phyloP scores from a whole-genome alignment of 768 basidiomycete genomes.

The Suillus occidentalis region DNA sequence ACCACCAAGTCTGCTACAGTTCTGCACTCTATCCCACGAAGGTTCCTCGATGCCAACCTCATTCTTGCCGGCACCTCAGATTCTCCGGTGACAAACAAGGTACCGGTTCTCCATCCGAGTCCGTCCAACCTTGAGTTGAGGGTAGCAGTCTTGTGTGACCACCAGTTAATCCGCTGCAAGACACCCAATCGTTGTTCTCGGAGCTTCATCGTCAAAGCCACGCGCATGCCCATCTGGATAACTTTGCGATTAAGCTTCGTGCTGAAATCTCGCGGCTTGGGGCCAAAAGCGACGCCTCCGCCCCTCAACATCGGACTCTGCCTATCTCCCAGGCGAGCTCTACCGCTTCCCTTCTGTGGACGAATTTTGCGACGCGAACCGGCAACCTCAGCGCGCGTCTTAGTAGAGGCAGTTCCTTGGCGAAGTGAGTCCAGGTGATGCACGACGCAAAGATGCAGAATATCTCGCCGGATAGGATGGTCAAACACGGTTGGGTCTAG shows the following conservation, averaged over 20 bases:
- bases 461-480: slow-evolving; percentile 86
- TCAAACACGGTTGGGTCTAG: slow-evolving; percentile 84
- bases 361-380: slow-evolving; percentile 89
- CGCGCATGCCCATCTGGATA: slow-evolving; percentile 88
- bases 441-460: slow-evolving; percentile 88
- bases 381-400: slow-evolving; percentile 86
- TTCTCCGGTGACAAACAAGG: slow-evolving; percentile 74
- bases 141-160: slow-evolving; percentile 66
- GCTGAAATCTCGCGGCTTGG: slow-evolving; percentile 88
- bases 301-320: slow-evolving; percentile 87
- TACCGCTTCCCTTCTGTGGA: slow-evolving; percentile 89
- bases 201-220: slow-evolving; percentile 83
- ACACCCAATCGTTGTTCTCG: slow-evolving; percentile 73
- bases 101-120: slow-evolving; percentile 64
- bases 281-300: slow-evolving; percentile 91
- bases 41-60: slow-evolving; percentile 63
- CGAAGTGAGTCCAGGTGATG: slow-evolving; percentile 86
- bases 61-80: slow-evolving; percentile 54
- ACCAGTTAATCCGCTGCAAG: slow-evolving; percentile 73
- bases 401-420: slow-evolving; percentile 91
- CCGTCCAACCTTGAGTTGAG: slow-evolving; percentile 61
- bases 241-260: slow-evolving; percentile 93
- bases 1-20: slow-evolving; percentile 69
- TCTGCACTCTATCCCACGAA: slow-evolving; percentile 64
- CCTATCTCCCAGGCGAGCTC: slow-evolving; percentile 85